Evolutionary conservation across 441 rosid species (phyloP).

Genomic region (Mallotus japonicus): DNA sequence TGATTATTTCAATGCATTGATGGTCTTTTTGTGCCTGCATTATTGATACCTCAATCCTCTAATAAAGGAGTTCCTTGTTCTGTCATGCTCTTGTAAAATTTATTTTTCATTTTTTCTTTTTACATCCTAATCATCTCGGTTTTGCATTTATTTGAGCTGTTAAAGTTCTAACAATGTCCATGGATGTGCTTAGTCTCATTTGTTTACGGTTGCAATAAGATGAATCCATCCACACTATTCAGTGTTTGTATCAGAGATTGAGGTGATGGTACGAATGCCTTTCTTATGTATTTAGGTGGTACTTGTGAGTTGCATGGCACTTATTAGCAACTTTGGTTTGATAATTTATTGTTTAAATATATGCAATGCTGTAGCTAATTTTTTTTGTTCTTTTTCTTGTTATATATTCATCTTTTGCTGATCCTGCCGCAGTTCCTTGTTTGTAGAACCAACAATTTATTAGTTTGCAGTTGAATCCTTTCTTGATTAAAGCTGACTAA

Average conservation of each 20-base stretch:
- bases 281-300: neutral
- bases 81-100: too few relatives aligned
- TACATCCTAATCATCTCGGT: too few relatives aligned
- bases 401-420: neutral
- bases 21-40: too few relatives aligned
- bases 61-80: too few relatives aligned
- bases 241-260: neutral
- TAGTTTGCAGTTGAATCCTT: neutral
- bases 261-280: neutral
- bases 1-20: neutral
- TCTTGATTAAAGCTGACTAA: neutral
- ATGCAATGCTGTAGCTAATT: neutral
- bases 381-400: neutral
- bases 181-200: neutral
- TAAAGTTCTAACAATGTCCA: constrained; percentile 4
- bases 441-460: neutral
- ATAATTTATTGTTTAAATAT: neutral
- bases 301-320: neutral
- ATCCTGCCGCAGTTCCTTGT: neutral
- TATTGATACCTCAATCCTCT: too few relatives aligned
- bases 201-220: neutral
- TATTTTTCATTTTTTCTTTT: too few relatives aligned
- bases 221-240: constrained; percentile 1
- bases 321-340: neutral
- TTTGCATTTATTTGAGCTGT: neutral